Conservation (phyloP, 1,284 basidiomycete genomes). For the Pascua sp. region DNA sequence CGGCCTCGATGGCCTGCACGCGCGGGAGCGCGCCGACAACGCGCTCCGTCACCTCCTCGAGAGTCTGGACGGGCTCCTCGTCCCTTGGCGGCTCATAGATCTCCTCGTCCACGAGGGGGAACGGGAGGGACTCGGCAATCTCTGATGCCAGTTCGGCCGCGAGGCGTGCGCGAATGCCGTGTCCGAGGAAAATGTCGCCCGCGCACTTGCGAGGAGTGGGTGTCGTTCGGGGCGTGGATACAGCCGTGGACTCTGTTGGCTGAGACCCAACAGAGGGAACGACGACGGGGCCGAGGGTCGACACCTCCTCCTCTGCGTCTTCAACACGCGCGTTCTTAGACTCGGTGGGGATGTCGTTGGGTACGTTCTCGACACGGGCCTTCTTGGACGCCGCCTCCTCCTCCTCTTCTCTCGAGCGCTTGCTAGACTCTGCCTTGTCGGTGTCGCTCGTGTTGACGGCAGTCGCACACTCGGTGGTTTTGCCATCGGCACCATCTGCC, state of each 20-base stretch:
- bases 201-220: slow-evolving; percentile 18
- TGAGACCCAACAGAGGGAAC: neutral
- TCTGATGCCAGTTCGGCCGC: slow-evolving; percentile 14
- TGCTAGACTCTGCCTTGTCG: neutral
- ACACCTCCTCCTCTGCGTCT: slow-evolving; percentile 4
- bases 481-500: neutral
- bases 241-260: neutral
- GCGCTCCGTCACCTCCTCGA: slow-evolving; percentile 41
- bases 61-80: slow-evolving; percentile 35
- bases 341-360: neutral
- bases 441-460: neutral
- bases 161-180: slow-evolving; percentile 34
- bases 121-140: slow-evolving; percentile 24
- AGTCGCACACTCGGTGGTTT: neutral
- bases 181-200: slow-evolving; percentile 44
- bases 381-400: slow-evolving; percentile 4
- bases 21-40: slow-evolving; percentile 38
- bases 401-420: slow-evolving; percentile 8
- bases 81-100: slow-evolving; percentile 46
- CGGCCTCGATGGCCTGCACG: slow-evolving; percentile 47
- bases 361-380: slow-evolving; percentile 6
- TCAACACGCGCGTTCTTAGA: slow-evolving; percentile 10
- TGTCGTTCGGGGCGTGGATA: neutral
- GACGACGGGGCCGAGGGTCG: neutral
- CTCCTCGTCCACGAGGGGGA: slow-evolving; percentile 44